These are phyloP conservation scores for Bipolaris bicolor DNA, from an alignment of 2,329 filamentous ascomycete genomes.

Conservation along the genomic window DNA sequence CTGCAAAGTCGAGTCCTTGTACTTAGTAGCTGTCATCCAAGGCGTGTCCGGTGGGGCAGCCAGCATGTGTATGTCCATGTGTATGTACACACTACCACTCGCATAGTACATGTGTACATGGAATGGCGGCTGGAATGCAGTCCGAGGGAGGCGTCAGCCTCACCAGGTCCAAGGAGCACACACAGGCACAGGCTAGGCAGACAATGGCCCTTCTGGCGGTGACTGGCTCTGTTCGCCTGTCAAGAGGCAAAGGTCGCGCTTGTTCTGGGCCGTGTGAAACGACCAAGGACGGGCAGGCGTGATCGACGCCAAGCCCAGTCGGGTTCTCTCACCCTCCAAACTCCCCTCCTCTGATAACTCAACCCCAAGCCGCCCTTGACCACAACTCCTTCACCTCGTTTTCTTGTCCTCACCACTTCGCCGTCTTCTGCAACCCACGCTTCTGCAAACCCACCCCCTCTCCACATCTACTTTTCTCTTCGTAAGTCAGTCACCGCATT, in stretches of 20 bases:
- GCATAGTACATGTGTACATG: neutral
- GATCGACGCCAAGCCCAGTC: constrained; percentile 35
- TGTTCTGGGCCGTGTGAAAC: constrained; percentile 38
- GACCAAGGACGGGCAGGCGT: constrained; percentile 30
- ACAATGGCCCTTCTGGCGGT: constrained; percentile 17
- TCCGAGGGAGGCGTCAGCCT: neutral
- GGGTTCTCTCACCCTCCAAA: constrained; percentile 30
- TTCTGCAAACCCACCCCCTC: constrained; percentile 19
- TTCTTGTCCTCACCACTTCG: constrained; percentile 25
- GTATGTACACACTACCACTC: neutral
- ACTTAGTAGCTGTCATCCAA: constrained; percentile 23
- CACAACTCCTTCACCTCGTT: constrained; percentile 26
- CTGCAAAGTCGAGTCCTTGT: constrained; percentile 12
- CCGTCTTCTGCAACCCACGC: constrained; percentile 16
- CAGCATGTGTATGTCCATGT: neutral
- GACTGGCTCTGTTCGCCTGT: constrained; percentile 19
- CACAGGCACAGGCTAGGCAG: neutral
- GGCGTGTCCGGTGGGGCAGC: constrained; percentile 29
- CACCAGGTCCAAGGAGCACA: neutral
- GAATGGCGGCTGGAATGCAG: neutral
- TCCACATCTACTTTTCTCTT: constrained; percentile 21
- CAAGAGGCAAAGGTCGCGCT: constrained; percentile 23
- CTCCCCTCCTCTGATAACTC: constrained; percentile 36
- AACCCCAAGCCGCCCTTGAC: constrained; percentile 31
- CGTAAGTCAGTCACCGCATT: constrained; percentile 42